Conservation (phyloP, 441 rosid genomes). For the Theobroma grandiflorum region DNA sequence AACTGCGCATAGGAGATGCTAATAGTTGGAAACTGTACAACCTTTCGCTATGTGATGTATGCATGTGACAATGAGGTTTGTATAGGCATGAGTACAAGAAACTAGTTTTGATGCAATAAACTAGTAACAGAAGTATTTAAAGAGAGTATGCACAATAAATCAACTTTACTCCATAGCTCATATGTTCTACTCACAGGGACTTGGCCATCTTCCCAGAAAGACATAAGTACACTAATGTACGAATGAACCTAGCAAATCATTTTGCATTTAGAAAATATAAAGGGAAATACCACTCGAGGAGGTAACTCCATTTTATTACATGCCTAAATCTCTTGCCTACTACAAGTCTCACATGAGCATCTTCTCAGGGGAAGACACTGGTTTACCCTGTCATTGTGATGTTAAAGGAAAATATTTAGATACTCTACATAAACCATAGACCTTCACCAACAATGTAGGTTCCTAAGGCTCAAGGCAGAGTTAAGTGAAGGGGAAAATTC, state of each 20-base stretch:
- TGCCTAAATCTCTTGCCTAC: constrained; percentile 1
- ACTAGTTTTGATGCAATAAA: too few relatives aligned
- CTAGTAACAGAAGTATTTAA: not conserved
- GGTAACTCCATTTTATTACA: not conserved
- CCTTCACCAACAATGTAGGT: not conserved
- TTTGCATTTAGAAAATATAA: not conserved
- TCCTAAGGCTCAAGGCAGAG: not conserved
- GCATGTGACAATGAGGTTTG: not conserved
- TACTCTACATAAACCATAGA: not conserved
- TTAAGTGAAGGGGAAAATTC: not conserved
- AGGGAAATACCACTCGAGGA: not conserved
- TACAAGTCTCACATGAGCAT: not conserved
- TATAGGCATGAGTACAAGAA: not conserved
- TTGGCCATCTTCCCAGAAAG: not conserved
- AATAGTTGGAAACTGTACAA: not conserved
- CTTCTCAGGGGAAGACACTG: not conserved
- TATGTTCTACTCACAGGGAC: not conserved
- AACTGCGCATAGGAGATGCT: not conserved
- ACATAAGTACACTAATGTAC: not conserved
- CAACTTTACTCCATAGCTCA: not conserved
- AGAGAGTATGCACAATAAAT: not conserved
- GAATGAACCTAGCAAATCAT: not conserved
- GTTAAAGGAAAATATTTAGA: not conserved
- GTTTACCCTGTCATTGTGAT: not conserved
- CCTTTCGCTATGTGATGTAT: not conserved